A percentile compares a stretch with the other conserved stretches of the same genome.
These are phyloP conservation scores for Bolboschoenus planiculmis DNA, from an alignment of 176 grass and related monocot genomes.

Conservation along the genomic window DNA sequence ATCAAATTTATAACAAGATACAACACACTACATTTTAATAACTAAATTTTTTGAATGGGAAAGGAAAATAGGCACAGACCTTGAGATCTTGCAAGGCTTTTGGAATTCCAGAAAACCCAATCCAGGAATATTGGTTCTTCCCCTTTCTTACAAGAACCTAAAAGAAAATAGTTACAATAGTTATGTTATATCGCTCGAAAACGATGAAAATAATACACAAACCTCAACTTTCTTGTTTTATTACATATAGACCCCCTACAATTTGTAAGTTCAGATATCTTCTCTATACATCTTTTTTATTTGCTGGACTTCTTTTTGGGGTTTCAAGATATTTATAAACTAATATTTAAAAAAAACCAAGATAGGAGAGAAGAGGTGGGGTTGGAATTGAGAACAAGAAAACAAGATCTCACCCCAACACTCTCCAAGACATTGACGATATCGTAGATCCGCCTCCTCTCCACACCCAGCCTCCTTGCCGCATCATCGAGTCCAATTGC, in stretches of 20 bases:
- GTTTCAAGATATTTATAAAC: neutral
- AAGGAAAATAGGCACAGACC: slow-evolving; percentile 23
- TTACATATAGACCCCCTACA: neutral
- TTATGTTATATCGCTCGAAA: neutral
- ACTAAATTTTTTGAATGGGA: neutral
- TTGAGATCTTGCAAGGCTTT: slow-evolving; percentile 57
- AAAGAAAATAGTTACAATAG: neutral
- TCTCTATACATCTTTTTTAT: neutral
- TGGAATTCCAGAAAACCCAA: slow-evolving; percentile 69
- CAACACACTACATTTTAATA: neutral
- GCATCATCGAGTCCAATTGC: slow-evolving; percentile 68
- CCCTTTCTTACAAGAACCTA: slow-evolving; percentile 78
- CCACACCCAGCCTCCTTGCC: slow-evolving; percentile 66
- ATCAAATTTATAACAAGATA: neutral
- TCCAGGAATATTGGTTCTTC: slow-evolving; percentile 81
- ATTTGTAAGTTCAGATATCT: neutral
- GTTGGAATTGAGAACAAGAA: neutral
- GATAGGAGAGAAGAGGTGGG: neutral
- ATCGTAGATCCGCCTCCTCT: slow-evolving; percentile 94
- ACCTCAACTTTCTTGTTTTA: neutral
- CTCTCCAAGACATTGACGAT: slow-evolving; percentile 97
- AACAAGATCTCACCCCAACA: slow-evolving; percentile 57
- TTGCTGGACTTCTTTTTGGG: neutral
- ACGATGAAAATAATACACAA: neutral
- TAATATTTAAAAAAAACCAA: neutral